phyloP scores from a whole-genome alignment of 2,329 filamentous ascomycete species.

The Cordyceps cicadae region DNA sequence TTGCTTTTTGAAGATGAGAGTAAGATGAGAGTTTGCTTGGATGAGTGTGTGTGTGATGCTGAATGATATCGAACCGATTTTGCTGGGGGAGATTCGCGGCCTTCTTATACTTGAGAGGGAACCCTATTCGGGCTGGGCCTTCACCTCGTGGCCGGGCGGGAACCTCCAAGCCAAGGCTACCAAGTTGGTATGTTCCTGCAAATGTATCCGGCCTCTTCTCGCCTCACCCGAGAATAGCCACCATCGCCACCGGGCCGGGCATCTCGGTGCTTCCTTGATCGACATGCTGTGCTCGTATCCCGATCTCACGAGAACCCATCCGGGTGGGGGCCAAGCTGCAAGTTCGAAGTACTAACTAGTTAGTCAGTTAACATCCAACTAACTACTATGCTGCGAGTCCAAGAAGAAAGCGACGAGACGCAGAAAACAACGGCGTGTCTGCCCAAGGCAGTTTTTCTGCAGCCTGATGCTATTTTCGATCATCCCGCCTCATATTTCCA shows the following conservation, averaged over 20 bases:
- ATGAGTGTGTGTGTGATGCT: not conserved
- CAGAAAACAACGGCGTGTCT: too few relatives aligned
- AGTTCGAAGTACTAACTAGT: too few relatives aligned
- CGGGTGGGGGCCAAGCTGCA: not conserved
- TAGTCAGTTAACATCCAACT: too few relatives aligned
- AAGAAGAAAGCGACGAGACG: too few relatives aligned
- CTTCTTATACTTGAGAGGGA: not conserved
- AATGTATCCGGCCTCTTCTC: too few relatives aligned
- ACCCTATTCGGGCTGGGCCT: not conserved
- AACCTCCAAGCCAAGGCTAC: not conserved
- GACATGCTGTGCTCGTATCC: slow-evolving; percentile 1
- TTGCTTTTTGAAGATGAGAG: not conserved
- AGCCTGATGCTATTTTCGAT: too few relatives aligned
- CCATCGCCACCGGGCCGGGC: not conserved
- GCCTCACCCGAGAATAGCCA: not conserved
- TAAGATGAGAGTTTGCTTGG: not conserved
- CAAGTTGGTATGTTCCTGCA: not conserved
- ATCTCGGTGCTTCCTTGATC: not conserved
- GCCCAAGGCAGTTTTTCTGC: too few relatives aligned
- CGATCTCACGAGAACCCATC: not conserved
- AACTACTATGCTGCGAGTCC: too few relatives aligned
- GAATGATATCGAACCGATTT: not conserved
- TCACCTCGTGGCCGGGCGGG: not conserved
- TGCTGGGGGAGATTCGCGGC: not conserved
- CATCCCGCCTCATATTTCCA: too few relatives aligned